A percentile compares a stretch with the other conserved stretches of the same genome.
Evolutionary conservation across 352 stramenopile species (phyloP).

Genomic region (Halophytophthora batemanensis): DNA sequence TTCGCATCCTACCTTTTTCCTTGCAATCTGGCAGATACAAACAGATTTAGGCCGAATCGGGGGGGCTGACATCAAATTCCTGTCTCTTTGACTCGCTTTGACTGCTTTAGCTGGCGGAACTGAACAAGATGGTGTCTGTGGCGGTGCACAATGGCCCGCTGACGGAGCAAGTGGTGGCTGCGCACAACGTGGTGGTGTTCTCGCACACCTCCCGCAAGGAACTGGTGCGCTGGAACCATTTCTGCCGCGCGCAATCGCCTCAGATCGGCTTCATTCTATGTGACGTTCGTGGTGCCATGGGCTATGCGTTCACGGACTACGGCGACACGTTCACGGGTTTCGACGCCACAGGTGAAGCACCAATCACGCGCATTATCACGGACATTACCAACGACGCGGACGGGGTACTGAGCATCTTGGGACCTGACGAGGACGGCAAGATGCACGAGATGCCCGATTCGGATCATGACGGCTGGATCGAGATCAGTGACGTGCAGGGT

Average conservation of each 20-base stretch:
- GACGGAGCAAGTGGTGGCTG: slow-evolving; percentile 57
- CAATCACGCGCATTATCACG: slow-evolving; percentile 86
- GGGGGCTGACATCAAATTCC: neutral
- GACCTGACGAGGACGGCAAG: slow-evolving; percentile 81
- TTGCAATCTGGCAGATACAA: neutral
- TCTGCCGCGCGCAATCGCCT: slow-evolving; percentile 76
- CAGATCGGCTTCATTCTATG: slow-evolving; percentile 82
- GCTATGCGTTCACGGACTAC: slow-evolving; percentile 82
- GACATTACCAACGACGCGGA: slow-evolving; percentile 84
- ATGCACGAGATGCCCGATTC: slow-evolving; percentile 88
- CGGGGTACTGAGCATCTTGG: slow-evolving; percentile 69
- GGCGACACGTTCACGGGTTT: slow-evolving; percentile 72
- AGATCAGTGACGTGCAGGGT: slow-evolving; percentile 82
- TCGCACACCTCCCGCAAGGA: slow-evolving; percentile 70
- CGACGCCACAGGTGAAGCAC: slow-evolving; percentile 77
- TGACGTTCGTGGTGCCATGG: slow-evolving; percentile 73
- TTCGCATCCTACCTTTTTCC: neutral
- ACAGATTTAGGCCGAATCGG: neutral
- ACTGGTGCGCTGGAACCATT: slow-evolving; percentile 87
- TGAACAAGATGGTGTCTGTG: slow-evolving; percentile 91
- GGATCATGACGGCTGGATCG: slow-evolving; percentile 81
- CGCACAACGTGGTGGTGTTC: slow-evolving; percentile 89
- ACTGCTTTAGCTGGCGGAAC: slow-evolving; percentile 61
- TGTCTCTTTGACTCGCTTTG: neutral
- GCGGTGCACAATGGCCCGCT: slow-evolving; percentile 65